A percentile compares a stretch with the other conserved stretches of the same genome.
These are phyloP conservation scores for Fraxinus anomala DNA, from an alignment of 257 asterid genomes.

Conservation along the genomic window DNA sequence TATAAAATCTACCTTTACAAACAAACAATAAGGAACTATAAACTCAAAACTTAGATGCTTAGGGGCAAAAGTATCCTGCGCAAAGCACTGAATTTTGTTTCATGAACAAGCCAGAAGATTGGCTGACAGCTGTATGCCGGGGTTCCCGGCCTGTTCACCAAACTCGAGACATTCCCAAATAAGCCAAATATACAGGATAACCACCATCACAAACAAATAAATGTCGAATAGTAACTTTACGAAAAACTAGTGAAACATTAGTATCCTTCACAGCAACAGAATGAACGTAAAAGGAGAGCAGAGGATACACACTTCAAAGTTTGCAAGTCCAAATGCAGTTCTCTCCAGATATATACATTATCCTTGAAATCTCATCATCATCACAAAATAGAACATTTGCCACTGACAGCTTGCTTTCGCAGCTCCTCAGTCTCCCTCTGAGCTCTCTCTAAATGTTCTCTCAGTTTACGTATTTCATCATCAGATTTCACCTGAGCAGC, in stretches of 20 bases:
- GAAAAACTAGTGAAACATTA: neutral
- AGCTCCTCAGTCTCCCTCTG: constrained; percentile 53
- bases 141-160: too few species aligned
- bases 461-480: constrained; percentile 50
- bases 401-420: constrained; percentile 46
- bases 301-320: neutral
- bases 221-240: neutral
- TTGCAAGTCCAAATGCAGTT: neutral
- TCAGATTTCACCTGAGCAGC: constrained; percentile 44
- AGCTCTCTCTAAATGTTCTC: constrained; percentile 53
- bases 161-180: too few species aligned
- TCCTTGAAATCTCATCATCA: neutral
- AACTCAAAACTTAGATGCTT: too few species aligned
- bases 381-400: constrained; percentile 39
- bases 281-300: neutral
- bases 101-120: too few species aligned
- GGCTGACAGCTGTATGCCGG: too few species aligned
- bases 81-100: too few species aligned
- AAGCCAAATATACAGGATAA: too few species aligned
- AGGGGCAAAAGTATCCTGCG: too few species aligned
- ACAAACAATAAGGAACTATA: too few species aligned
- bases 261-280: neutral
- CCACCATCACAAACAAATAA: neutral
- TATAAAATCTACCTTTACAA: too few species aligned
- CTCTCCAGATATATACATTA: neutral